These are phyloP conservation scores for Backusella westeae DNA, from an alignment of 192 early-diverging fungal genomes.

Conservation along the genomic window DNA sequence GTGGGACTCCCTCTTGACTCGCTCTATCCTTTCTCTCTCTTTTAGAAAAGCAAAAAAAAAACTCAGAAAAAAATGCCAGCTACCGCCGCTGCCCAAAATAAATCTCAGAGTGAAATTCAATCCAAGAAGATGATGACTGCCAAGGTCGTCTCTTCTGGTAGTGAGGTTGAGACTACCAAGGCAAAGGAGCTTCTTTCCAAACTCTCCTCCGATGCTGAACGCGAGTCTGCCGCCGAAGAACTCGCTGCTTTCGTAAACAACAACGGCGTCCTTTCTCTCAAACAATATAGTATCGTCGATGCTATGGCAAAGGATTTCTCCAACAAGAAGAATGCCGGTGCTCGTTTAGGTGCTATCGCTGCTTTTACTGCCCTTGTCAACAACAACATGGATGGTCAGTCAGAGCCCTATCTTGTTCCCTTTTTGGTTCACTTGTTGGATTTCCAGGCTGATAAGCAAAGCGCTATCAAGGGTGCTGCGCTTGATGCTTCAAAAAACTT, in stretches of 20 bases:
- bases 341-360: constrained; percentile 63
- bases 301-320: constrained; percentile 55
- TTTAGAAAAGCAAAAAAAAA: background rate
- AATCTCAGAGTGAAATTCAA: constrained; percentile 23
- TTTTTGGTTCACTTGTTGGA: constrained; percentile 64
- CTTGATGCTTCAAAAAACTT: constrained; percentile 43
- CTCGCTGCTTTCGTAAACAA: constrained; percentile 36
- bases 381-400: constrained; percentile 44
- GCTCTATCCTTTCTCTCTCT: constrained; percentile 12
- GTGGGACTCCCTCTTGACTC: constrained; percentile 9
- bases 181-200: constrained; percentile 32
- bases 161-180: constrained; percentile 26
- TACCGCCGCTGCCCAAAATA: constrained; percentile 27
- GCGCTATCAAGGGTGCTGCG: constrained; percentile 42
- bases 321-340: constrained; percentile 67
- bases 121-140: constrained; percentile 28
- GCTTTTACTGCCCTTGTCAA: constrained; percentile 58
- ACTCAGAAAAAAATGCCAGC: constrained; percentile 29
- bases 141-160: constrained; percentile 12
- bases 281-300: constrained; percentile 58
- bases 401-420: constrained; percentile 67
- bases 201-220: constrained; percentile 30
- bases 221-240: constrained; percentile 31
- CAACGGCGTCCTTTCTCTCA: constrained; percentile 62
- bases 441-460: constrained; percentile 57